Conservation (phyloP, 1,139 yeast species). For the Geotrichum candidum region DNA sequence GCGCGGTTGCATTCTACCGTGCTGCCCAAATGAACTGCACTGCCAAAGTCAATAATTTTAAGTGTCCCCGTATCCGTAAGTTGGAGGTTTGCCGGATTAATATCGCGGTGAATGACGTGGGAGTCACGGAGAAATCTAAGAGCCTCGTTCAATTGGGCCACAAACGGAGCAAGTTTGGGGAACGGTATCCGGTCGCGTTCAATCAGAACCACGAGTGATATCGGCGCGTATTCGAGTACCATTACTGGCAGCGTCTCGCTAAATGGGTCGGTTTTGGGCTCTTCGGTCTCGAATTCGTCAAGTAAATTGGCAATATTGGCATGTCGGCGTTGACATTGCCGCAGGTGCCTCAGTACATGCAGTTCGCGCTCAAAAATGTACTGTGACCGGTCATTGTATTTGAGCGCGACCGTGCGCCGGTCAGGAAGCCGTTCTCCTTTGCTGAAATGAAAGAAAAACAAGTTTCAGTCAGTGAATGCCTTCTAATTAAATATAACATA, state of each 20-base stretch:
- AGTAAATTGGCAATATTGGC: slow-evolving; percentile 14
- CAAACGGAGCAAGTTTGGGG: slow-evolving; percentile 59
- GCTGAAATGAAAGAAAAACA: background rate
- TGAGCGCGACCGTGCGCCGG: slow-evolving; percentile 12
- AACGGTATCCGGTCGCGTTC: slow-evolving; percentile 13
- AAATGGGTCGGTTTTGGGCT: background rate
- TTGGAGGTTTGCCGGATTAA: slow-evolving; percentile 88
- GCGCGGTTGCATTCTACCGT: background rate
- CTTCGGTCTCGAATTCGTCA: slow-evolving; percentile 7
- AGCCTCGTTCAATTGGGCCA: slow-evolving; percentile 87
- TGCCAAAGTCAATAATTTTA: slow-evolving; percentile 91
- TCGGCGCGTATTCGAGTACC: slow-evolving; percentile 16
- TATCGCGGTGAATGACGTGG: slow-evolving; percentile 87
- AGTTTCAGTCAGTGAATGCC: background rate
- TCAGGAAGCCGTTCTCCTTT: background rate
- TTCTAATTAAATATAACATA: too few relatives aligned
- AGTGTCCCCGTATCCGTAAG: slow-evolving; percentile 84
- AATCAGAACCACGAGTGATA: slow-evolving; percentile 10
- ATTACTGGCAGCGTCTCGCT: slow-evolving; percentile 4
- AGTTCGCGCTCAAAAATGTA: slow-evolving; percentile 11
- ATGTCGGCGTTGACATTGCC: slow-evolving; percentile 2
- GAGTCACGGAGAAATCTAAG: slow-evolving; percentile 92
- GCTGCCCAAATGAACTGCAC: slow-evolving; percentile 44
- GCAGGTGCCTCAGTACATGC: slow-evolving; percentile 3
- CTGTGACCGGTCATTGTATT: slow-evolving; percentile 11